A percentile compares a stretch with the other conserved stretches of the same genome.
Evolutionary conservation across 2,329 filamentous ascomycete genomes (phyloP).

Genomic region (Exserohilum turcica): DNA sequence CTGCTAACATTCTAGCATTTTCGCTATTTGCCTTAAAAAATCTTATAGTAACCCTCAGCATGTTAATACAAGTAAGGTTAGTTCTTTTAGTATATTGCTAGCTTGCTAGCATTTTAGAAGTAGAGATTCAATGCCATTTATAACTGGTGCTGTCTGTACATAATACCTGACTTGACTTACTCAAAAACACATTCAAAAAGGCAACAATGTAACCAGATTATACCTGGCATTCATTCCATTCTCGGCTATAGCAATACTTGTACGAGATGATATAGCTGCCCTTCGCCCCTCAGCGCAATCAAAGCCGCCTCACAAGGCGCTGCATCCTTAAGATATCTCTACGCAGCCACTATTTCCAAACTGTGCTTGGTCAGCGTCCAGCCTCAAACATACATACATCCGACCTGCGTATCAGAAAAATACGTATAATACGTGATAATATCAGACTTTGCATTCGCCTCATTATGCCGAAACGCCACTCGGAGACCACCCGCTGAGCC

Average conservation of each 20-base stretch:
- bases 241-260: neutral
- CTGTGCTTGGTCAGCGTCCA: neutral
- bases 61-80: no score
- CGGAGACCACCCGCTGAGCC: slow-evolving; percentile 5
- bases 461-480: slow-evolving; percentile 3
- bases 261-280: no score
- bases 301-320: slow-evolving; percentile 9
- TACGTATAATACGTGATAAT: slow-evolving; percentile 6
- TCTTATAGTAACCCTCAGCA: no score
- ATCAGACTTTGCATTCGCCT: neutral
- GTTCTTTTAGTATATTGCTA: no score
- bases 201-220: no score
- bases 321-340: neutral
- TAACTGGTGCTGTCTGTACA: slow-evolving; percentile 57
- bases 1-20: no score
- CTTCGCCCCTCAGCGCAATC: neutral
- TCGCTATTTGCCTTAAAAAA: no score
- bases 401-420: slow-evolving; percentile 3
- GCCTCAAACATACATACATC: slow-evolving; percentile 5
- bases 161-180: no score
- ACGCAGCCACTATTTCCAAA: neutral
- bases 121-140: slow-evolving; percentile 62
- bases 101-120: no score
- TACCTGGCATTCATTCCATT: no score
- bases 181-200: neutral